phyloP scores from a whole-genome alignment of 306 rosid species.

The Canavalia ensiformis region DNA sequence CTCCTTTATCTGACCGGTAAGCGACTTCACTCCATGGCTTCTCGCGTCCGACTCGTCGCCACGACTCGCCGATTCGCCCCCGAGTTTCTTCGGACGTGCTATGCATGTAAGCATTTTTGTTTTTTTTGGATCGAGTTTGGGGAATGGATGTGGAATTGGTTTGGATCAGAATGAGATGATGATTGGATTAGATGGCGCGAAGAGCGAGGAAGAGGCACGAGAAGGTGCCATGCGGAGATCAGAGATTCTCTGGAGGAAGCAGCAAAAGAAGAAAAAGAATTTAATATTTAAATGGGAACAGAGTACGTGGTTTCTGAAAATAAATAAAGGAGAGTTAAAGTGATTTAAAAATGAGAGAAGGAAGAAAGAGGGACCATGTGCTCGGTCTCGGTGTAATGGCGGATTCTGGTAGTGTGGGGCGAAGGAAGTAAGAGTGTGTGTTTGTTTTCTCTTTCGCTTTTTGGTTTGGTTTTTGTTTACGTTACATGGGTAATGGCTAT shows the following conservation, averaged over 20 bases:
- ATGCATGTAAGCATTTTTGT: slow-evolving; percentile 87
- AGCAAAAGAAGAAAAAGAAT: neutral
- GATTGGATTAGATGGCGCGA: no score
- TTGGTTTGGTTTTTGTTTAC: slow-evolving; percentile 3
- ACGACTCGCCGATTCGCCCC: slow-evolving; percentile 58
- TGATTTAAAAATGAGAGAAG: no score
- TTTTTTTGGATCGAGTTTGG: no score
- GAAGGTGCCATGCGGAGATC: slow-evolving; percentile 32
- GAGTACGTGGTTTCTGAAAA: no score
- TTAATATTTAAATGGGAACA: neutral
- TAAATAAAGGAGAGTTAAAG: no score
- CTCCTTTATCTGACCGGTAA: slow-evolving; percentile 92
- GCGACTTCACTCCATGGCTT: slow-evolving; percentile 68
- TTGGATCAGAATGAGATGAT: no score
- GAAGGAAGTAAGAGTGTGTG: neutral
- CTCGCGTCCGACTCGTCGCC: slow-evolving; percentile 57
- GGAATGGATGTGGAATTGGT: no score
- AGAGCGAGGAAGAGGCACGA: neutral
- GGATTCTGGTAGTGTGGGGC: slow-evolving; percentile 3
- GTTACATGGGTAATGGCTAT: neutral
- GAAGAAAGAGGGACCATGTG: slow-evolving; percentile 41
- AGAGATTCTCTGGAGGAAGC: slow-evolving; percentile 57
- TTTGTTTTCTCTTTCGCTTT: neutral
- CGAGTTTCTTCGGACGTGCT: slow-evolving; percentile 92
- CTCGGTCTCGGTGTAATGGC: slow-evolving; percentile 32